These are phyloP conservation scores for Trypanosoma grayi DNA, from an alignment of 208 protist species.

Conservation along the genomic window DNA sequence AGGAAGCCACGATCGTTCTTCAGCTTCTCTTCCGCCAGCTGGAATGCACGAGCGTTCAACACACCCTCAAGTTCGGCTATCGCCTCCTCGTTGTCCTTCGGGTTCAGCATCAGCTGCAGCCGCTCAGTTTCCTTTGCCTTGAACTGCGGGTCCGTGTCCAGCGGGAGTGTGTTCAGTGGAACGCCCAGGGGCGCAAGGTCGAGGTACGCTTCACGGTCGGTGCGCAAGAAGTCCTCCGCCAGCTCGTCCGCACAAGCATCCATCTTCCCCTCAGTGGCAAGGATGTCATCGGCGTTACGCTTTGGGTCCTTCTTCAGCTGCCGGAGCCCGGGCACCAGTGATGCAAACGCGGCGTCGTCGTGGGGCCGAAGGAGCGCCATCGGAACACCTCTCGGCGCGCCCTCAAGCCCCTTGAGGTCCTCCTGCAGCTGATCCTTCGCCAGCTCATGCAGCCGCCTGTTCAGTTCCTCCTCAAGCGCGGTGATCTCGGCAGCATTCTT, in stretches of 20 bases:
- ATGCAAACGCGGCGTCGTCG: constrained; percentile 42
- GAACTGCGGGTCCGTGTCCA: constrained; percentile 59
- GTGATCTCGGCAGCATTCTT: constrained; percentile 21
- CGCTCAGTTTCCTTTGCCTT: constrained; percentile 57
- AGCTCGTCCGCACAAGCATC: constrained; percentile 47
- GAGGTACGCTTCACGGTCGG: constrained; percentile 64
- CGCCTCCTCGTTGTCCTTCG: constrained; percentile 25
- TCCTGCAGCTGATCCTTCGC: constrained; percentile 44
- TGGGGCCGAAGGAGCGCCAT: constrained; percentile 62
- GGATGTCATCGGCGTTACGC: constrained; percentile 49
- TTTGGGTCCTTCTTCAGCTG: constrained; percentile 56
- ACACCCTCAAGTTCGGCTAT: constrained; percentile 43
- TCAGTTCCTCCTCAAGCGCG: constrained; percentile 54
- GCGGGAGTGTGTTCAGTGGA: constrained; percentile 40
- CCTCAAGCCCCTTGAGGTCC: constrained; percentile 56
- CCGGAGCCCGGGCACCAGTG: constrained; percentile 51
- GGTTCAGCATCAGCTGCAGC: constrained; percentile 58
- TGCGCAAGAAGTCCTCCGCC: constrained; percentile 45
- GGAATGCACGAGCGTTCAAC: constrained; percentile 49
- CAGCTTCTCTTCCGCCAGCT: constrained; percentile 55
- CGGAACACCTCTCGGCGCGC: constrained; percentile 61
- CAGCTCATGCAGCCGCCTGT: constrained; percentile 49
- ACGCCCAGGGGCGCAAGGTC: constrained; percentile 53
- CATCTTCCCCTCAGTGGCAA: constrained; percentile 38
- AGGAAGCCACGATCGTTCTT: constrained; percentile 59